These are phyloP conservation scores for Taphrina wiesneri DNA, from an alignment of 1,139 yeast species.

Conservation along the genomic window DNA sequence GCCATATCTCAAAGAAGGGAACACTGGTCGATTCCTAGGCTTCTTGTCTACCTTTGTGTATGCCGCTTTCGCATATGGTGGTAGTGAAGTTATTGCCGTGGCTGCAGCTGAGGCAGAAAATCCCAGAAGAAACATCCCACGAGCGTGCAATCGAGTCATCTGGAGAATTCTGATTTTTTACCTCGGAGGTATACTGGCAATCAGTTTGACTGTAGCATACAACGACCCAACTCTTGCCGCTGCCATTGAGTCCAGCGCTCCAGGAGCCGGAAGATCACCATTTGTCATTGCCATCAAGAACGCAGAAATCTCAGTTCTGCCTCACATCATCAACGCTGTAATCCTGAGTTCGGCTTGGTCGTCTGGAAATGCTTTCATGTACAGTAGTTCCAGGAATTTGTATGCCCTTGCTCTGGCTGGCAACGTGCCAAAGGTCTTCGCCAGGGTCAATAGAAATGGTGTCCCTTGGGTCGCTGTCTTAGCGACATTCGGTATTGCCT, in stretches of 20 bases:
- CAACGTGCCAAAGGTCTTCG: slow-evolving; percentile 61
- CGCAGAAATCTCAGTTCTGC: slow-evolving; percentile 69
- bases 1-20: slow-evolving; percentile 43
- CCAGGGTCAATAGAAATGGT: slow-evolving; percentile 59
- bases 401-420: slow-evolving; percentile 62
- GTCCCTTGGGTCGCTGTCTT: slow-evolving; percentile 59
- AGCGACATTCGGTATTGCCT: slow-evolving; percentile 50
- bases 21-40: slow-evolving; percentile 67
- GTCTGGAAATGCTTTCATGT: slow-evolving; percentile 74
- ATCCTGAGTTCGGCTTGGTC: slow-evolving; percentile 67
- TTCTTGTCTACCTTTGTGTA: slow-evolving; percentile 77
- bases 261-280: slow-evolving; percentile 63
- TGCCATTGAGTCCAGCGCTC: slow-evolving; percentile 42
- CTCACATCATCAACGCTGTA: slow-evolving; percentile 72
- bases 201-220: slow-evolving; percentile 80
- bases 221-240: slow-evolving; percentile 55
- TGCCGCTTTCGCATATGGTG: slow-evolving; percentile 86
- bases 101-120: slow-evolving; percentile 82
- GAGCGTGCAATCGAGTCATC: slow-evolving; percentile 69
- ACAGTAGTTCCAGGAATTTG: slow-evolving; percentile 61
- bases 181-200: slow-evolving; percentile 56
- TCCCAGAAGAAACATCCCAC: slow-evolving; percentile 68
- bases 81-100: slow-evolving; percentile 76
- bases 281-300: slow-evolving; percentile 70
- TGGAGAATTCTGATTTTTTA: slow-evolving; percentile 71